Conservation (phyloP, 495 filamentous ascomycete species). For the Penicillium soppii region DNA sequence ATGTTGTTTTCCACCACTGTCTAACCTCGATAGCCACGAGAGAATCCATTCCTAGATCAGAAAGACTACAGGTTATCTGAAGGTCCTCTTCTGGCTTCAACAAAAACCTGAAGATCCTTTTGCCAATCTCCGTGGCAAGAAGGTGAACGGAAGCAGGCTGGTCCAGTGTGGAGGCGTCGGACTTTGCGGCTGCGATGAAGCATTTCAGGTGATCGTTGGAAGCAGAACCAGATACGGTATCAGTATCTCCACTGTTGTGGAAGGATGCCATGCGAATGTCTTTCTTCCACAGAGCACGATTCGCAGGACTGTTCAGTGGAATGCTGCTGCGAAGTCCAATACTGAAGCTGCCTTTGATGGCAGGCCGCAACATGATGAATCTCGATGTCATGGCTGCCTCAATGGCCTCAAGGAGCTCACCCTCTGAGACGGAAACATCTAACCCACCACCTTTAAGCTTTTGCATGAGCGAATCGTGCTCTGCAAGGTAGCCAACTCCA, state of each 20-base stretch:
- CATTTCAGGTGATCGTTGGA: constrained; percentile 3
- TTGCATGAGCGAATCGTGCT: constrained; percentile 10
- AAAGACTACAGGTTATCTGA: constrained; percentile 34
- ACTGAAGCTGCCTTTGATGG: not conserved
- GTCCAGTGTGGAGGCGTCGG: constrained; percentile 1
- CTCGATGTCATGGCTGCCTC: not conserved
- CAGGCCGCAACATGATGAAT: not conserved
- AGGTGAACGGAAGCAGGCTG: constrained; percentile 25
- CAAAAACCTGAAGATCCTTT: constrained; percentile 30
- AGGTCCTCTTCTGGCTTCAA: constrained; percentile 24
- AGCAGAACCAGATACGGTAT: not conserved
- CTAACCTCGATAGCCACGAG: constrained; percentile 46
- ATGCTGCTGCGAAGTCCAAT: constrained; percentile 6
- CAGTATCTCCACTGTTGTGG: constrained; percentile 14
- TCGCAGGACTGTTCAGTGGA: constrained; percentile 6
- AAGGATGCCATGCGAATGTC: constrained; percentile 28
- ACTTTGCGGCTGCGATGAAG: constrained; percentile 11
- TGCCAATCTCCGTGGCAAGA: constrained; percentile 46
- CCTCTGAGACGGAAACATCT: not conserved
- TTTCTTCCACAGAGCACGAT: constrained; percentile 20
- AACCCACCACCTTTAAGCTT: not conserved
- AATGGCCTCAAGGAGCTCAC: not conserved
- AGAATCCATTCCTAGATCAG: constrained; percentile 43
- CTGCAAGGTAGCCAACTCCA: constrained; percentile 28
- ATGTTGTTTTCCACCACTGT: constrained; percentile 34